A percentile compares a stretch with the other conserved stretches of the same genome.
Conservation (phyloP, 768 basidiomycete species). For the Lactarius sanguifluus region DNA sequence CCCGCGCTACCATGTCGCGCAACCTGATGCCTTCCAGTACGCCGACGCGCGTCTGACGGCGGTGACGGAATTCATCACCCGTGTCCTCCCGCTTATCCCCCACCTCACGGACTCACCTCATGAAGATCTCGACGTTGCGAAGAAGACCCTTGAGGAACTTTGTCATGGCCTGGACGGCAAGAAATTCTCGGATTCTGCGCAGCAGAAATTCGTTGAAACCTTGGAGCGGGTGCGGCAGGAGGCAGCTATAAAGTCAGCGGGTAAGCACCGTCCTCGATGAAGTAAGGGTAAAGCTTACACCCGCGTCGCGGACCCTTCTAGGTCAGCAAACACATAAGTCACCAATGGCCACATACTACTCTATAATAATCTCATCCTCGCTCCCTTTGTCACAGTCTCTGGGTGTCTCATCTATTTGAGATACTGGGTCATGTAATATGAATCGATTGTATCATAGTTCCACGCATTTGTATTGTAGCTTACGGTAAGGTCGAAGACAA, state of each 20-base stretch:
- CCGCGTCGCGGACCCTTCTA: background rate
- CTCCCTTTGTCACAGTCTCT: background rate
- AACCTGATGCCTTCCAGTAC: background rate
- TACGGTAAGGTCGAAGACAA: background rate
- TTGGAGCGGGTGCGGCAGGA: background rate
- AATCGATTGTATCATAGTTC: background rate
- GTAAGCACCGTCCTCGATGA: background rate
- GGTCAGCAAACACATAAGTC: background rate
- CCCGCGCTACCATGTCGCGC: background rate
- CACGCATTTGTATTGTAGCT: background rate
- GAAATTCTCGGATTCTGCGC: conserved; percentile 3
- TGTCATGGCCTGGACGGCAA: conserved; percentile 5
- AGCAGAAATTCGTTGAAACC: background rate
- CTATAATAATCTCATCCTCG: conserved; percentile 3
- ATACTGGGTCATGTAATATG: background rate
- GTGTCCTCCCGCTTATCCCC: conserved; percentile 1
- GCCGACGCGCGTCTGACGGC: conserved; percentile 8
- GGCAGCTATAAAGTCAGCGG: background rate
- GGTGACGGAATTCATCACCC: conserved; percentile 4
- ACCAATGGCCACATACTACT: background rate
- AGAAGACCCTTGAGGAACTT: conserved; percentile 5
- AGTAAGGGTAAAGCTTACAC: background rate
- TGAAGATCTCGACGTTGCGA: conserved; percentile 11
- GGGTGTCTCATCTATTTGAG: background rate
- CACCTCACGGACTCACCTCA: background rate